Conservation (phyloP, 169 alveolate species). For the Condylostoma magnum region DNA sequence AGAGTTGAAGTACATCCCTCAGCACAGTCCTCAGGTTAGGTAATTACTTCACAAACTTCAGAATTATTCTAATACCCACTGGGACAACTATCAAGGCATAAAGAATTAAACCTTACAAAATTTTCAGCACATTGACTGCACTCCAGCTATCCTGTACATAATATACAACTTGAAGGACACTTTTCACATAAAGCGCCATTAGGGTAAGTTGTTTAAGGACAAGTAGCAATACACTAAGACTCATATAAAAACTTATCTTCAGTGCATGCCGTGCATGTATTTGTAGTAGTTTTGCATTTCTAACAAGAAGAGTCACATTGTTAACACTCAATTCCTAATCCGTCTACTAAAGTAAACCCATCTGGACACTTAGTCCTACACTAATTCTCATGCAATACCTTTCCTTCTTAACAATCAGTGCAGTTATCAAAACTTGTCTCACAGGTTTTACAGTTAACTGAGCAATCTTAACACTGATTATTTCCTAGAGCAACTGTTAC, state of each 20-base stretch:
- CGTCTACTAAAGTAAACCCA: neutral
- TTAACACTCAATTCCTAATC: neutral
- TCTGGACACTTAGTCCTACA: neutral
- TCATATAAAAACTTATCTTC: neutral
- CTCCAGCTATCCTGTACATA: neutral
- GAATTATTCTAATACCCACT: neutral
- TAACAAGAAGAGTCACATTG: neutral
- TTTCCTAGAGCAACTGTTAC: neutral
- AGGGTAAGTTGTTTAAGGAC: slow-evolving; percentile 12
- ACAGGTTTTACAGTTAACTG: slow-evolving; percentile 6
- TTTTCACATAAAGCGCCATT: neutral
- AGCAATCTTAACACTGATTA: slow-evolving; percentile 1
- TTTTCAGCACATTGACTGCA: neutral
- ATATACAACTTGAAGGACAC: slow-evolving; percentile 12
- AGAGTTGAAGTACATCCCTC: slow-evolving; percentile 21
- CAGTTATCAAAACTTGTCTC: neutral
- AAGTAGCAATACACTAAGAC: neutral
- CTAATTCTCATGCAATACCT: slow-evolving; percentile 6
- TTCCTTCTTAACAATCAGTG: neutral
- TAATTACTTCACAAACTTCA: neutral
- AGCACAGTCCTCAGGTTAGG: slow-evolving; percentile 7
- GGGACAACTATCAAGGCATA: slow-evolving; percentile 8
- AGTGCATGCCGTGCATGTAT: slow-evolving; percentile 5
- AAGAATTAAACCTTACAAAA: neutral
- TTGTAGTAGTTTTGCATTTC: neutral